A percentile compares a stretch with the other conserved stretches of the same genome.
Evolutionary conservation across 2,329 filamentous ascomycete genomes (phyloP).

Genomic region (Monilinia vaccinii-corymbosi): DNA sequence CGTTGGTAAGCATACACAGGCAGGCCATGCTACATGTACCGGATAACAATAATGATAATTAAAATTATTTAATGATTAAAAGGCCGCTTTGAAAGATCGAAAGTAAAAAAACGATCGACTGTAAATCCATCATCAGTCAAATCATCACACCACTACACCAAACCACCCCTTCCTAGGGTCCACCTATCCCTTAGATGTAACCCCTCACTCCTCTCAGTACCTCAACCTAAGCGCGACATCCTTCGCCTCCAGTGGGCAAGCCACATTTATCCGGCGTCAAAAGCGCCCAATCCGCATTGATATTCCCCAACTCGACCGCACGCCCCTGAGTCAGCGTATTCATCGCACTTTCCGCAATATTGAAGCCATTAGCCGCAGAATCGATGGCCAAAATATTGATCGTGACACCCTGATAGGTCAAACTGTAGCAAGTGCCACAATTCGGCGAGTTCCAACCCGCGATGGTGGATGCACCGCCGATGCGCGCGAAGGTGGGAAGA

Average conservation of each 20-base stretch:
- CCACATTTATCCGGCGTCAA: conserved; percentile 38
- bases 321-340: conserved; percentile 45
- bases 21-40: no score
- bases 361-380: conserved; percentile 41
- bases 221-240: neutral
- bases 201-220: neutral
- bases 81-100: neutral
- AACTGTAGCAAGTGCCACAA: conserved; percentile 52
- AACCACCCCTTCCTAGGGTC: neutral
- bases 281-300: conserved; percentile 42
- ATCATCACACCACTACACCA: neutral
- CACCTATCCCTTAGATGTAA: rapidly evolving
- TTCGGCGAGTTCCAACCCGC: conserved; percentile 41
- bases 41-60: no score
- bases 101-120: neutral
- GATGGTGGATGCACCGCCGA: conserved; percentile 46
- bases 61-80: neutral
- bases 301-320: conserved; percentile 40
- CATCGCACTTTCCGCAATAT: conserved; percentile 47
- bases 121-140: neutral
- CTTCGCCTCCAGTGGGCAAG: conserved; percentile 13
- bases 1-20: no score
- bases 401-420: conserved; percentile 41
- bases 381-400: conserved; percentile 50
- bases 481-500: conserved; percentile 42